These are phyloP conservation scores for Hippophae tibetana DNA, from an alignment of 306 rosid genomes.

Conservation along the genomic window DNA sequence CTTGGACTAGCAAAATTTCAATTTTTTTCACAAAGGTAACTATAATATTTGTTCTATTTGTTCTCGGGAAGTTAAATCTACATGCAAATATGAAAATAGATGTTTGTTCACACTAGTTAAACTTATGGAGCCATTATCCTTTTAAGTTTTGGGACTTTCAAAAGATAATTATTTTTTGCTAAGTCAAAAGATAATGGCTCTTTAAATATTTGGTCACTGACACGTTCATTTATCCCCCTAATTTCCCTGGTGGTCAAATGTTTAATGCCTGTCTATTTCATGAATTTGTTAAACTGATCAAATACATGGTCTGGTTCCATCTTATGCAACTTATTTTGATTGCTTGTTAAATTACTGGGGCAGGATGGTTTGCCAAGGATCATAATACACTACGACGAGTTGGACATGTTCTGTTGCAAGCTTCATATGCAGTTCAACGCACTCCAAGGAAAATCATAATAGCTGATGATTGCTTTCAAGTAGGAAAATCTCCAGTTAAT, in stretches of 20 bases:
- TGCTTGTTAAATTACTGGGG: slow-evolving; percentile 15
- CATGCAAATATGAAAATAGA: no score
- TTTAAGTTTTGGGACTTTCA: no score
- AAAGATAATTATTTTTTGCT: no score
- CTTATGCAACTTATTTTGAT: slow-evolving; percentile 11
- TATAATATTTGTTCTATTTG: no score
- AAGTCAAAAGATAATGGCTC: no score
- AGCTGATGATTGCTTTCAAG: slow-evolving; percentile 89
- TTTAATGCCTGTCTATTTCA: no score
- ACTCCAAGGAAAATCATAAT: slow-evolving; percentile 69
- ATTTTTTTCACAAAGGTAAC: no score
- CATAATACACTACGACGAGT: slow-evolving; percentile 59
- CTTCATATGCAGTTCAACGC: slow-evolving; percentile 51
- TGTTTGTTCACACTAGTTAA: no score
- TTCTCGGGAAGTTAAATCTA: no score
- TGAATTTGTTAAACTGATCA: neutral
- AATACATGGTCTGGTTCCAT: neutral
- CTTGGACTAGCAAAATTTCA: no score
- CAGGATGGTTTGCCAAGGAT: slow-evolving; percentile 95
- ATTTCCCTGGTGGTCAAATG: no score
- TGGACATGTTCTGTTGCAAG: slow-evolving; percentile 80
- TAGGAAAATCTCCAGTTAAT: slow-evolving; percentile 56
- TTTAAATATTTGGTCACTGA: neutral
- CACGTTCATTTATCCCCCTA: neutral
- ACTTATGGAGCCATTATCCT: no score